Evolutionary conservation across 108 stramenopile genomes (phyloP).

Genomic region (Nitzschia palea): DNA sequence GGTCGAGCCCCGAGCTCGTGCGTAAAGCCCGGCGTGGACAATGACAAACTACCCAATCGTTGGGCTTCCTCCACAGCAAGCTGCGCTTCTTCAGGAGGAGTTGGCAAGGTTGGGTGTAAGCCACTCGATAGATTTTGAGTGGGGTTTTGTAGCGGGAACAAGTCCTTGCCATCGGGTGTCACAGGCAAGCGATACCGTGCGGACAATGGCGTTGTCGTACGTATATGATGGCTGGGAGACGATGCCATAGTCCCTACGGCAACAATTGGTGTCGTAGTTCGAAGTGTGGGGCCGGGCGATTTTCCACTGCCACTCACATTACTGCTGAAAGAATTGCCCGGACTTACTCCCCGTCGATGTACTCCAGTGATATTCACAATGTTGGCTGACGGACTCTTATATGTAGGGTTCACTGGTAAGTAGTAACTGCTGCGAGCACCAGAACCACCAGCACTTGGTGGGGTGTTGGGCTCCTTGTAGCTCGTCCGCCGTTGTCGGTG

Average conservation of each 20-base stretch:
- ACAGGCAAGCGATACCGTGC: constrained; percentile 15
- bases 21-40: not conserved
- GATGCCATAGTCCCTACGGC: not conserved
- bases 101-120: not conserved
- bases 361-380: constrained; percentile 7
- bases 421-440: constrained; percentile 15
- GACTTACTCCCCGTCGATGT: constrained; percentile 24
- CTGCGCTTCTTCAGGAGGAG: constrained; percentile 15
- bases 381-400: constrained; percentile 26
- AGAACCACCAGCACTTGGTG: not conserved
- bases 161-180: constrained; percentile 11
- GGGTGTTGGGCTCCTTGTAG: constrained; percentile 7
- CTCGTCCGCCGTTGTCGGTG: constrained; percentile 25
- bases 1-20: constrained; percentile 14
- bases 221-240: not conserved
- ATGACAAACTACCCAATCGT: not conserved
- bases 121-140: not conserved
- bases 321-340: constrained; percentile 22
- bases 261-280: constrained; percentile 1
- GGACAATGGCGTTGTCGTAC: constrained; percentile 7
- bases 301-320: constrained; percentile 10
- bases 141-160: not conserved
- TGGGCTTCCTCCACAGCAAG: not conserved
- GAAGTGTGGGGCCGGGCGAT: constrained; percentile 8
- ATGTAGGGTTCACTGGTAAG: constrained; percentile 24